phyloP scores from a whole-genome alignment of 2,329 filamentous ascomycete genomes.

The Curvularia hawaiiensis region DNA sequence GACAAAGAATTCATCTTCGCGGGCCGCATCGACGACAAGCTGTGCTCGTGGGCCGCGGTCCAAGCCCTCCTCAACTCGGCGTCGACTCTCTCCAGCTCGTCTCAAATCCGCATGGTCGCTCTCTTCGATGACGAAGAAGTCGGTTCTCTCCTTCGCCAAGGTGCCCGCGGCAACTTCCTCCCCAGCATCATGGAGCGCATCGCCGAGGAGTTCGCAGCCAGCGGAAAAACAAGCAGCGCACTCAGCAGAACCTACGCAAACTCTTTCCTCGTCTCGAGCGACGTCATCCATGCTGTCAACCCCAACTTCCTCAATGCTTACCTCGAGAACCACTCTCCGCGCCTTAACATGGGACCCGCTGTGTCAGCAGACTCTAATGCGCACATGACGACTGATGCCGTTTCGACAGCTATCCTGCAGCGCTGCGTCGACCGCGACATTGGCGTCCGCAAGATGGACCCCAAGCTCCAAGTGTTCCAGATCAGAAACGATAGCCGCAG shows the following conservation, averaged over 20 bases:
- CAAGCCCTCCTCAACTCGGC: constrained; percentile 75
- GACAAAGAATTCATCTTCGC: constrained; percentile 95
- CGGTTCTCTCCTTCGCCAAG: constrained; percentile 86
- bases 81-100: constrained; percentile 57
- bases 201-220: constrained; percentile 67
- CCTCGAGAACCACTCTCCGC: constrained; percentile 82
- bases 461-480: constrained; percentile 84
- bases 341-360: constrained; percentile 85
- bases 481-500: constrained; percentile 90
- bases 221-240: constrained; percentile 55
- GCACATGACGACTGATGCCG: constrained; percentile 93
- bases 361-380: constrained; percentile 85
- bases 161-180: constrained; percentile 87
- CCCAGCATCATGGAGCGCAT: constrained; percentile 80
- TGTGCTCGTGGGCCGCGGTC: constrained; percentile 92
- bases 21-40: constrained; percentile 94
- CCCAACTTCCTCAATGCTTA: constrained; percentile 90
- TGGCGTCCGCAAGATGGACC: constrained; percentile 53
- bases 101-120: constrained; percentile 86
- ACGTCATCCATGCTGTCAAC: constrained; percentile 93
- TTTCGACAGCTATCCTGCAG: constrained; percentile 80
- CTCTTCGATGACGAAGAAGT: constrained; percentile 98
- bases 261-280: constrained; percentile 89
- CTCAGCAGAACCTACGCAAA: constrained; percentile 85
- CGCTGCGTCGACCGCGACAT: constrained; percentile 69